Evolutionary conservation across 2,329 filamentous ascomycete species (phyloP).

Genomic region (Microdochium bolleyi): DNA sequence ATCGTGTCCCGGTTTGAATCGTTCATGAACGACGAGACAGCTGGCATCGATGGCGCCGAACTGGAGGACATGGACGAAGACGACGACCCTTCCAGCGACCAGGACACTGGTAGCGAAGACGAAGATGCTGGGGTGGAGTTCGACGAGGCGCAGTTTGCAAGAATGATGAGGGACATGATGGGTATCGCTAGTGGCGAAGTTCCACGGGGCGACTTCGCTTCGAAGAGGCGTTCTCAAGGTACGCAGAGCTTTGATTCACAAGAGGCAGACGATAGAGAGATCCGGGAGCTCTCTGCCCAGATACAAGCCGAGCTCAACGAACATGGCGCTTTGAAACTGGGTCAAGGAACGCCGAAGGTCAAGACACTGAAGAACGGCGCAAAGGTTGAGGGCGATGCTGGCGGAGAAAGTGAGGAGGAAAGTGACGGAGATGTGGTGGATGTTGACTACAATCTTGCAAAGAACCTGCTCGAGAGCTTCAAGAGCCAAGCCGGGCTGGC

Average conservation of each 20-base stretch:
- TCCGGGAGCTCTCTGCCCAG: slow-evolving; percentile 55
- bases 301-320: slow-evolving; percentile 68
- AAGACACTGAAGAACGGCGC: slow-evolving; percentile 39
- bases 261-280: slow-evolving; percentile 50
- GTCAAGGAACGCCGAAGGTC: slow-evolving; percentile 23
- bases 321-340: slow-evolving; percentile 56
- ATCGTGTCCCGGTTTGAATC: slow-evolving; percentile 92
- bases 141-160: slow-evolving; percentile 75
- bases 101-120: slow-evolving; percentile 48
- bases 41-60: slow-evolving; percentile 72
- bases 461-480: slow-evolving; percentile 87
- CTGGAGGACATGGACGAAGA: slow-evolving; percentile 64
- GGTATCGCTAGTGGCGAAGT: slow-evolving; percentile 33
- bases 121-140: slow-evolving; percentile 74
- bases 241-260: slow-evolving; percentile 1
- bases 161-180: slow-evolving; percentile 91
- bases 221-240: slow-evolving; percentile 1
- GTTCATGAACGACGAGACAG: slow-evolving; percentile 80
- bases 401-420: slow-evolving; percentile 42
- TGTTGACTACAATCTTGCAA: slow-evolving; percentile 80
- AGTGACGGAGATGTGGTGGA: slow-evolving; percentile 54
- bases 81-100: slow-evolving; percentile 42
- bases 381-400: slow-evolving; percentile 32
- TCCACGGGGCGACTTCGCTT: slow-evolving; percentile 14
- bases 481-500: slow-evolving; percentile 81